Percentiles rank a stretch among this genome's conserved stretches.
These are phyloP conservation scores for Globisporangium alternatum DNA, from an alignment of 352 stramenopile genomes.

Conservation along the genomic window DNA sequence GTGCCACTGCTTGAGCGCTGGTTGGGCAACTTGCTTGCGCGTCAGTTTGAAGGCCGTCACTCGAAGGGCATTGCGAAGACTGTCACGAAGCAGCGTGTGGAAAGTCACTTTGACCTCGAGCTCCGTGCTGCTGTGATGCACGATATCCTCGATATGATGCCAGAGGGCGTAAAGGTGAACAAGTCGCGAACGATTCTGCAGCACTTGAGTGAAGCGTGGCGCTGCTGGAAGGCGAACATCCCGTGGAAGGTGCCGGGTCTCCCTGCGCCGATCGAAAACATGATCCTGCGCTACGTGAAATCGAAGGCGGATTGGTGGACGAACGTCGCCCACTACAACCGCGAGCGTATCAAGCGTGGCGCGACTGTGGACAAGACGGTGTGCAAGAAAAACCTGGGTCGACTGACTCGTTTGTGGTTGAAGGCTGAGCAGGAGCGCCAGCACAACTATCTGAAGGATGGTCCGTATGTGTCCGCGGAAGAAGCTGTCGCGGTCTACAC, in stretches of 20 bases:
- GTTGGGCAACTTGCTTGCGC: slow-evolving; percentile 98
- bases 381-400: slow-evolving; percentile 99
- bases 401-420: slow-evolving; percentile 98
- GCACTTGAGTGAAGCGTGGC: slow-evolving; percentile 98
- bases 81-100: slow-evolving; percentile 99
- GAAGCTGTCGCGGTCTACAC: slow-evolving; percentile 99
- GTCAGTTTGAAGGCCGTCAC: slow-evolving; percentile 99
- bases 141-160: slow-evolving; percentile 99
- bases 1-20: slow-evolving; percentile 98
- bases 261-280: slow-evolving; percentile 99
- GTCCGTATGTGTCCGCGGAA: slow-evolving; percentile 98
- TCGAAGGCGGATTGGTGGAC: slow-evolving; percentile 98
- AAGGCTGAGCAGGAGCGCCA: slow-evolving; percentile 99
- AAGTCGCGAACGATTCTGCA: slow-evolving; percentile 98
- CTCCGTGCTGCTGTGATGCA: slow-evolving; percentile 99
- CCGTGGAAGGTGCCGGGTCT: slow-evolving; percentile 99
- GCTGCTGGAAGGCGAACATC: slow-evolving; percentile 99
- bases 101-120: slow-evolving; percentile 99
- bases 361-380: slow-evolving; percentile 99
- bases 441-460: slow-evolving; percentile 99
- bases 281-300: slow-evolving; percentile 99
- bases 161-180: slow-evolving; percentile 99
- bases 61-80: slow-evolving; percentile 99
- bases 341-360: slow-evolving; percentile 98
- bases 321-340: slow-evolving; percentile 99